Base-by-base conservation (phyloP, 495 filamentous ascomycete species). In the Penicillium daleae region DNA sequence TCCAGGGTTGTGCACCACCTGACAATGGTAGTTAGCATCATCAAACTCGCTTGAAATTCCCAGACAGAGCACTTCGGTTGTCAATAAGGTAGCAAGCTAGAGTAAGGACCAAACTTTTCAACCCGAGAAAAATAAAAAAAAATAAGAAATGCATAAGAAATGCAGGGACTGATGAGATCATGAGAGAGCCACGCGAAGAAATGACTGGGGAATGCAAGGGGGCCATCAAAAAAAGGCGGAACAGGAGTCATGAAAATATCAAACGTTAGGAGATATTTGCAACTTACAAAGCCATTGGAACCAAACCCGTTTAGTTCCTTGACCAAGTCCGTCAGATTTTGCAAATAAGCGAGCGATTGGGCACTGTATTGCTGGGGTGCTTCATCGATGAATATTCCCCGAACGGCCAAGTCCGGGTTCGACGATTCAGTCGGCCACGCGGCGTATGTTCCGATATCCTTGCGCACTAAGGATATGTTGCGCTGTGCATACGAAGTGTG, bases 1-100 rank as follows among this genome's bases (percentile, higher is more conserved):
- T 2, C 81, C 81, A 2, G 81, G 81, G 33, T 83, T 83, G 59
- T 83, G 81, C 39, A 83, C 75, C 56, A 82, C 72, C 81, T 83
- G 65, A 9, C 35, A 51, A 57, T 42, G 4, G 21, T 26, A 17
- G 57, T 63, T 63, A 71, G 72, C 17, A 32, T 53, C 40, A 54
- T 60, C 26, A 51, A 46, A 63, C 56, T 52, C 52, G 57, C 64
- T 59, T 69, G 46, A 68, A 59, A 66, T 68, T 63, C 22, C 65
- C 63, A 22, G 29, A 70, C 21, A 29, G 42, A 44, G 62, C 53
- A 55, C 62, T 26, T 37, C 3, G 3, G 21, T 9, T 22, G 4
- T 46, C 19, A 39, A 42, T 56, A n/a, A 22, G 40, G 24, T 27
- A 22, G 51, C 53, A 63, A 42, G 54, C 57, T 24, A 27, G 22